Percentiles rank a stretch among this genome's conserved stretches.
Evolutionary conservation across 495 filamentous ascomycete species (phyloP).

Genomic region (Podospora sp.): DNA sequence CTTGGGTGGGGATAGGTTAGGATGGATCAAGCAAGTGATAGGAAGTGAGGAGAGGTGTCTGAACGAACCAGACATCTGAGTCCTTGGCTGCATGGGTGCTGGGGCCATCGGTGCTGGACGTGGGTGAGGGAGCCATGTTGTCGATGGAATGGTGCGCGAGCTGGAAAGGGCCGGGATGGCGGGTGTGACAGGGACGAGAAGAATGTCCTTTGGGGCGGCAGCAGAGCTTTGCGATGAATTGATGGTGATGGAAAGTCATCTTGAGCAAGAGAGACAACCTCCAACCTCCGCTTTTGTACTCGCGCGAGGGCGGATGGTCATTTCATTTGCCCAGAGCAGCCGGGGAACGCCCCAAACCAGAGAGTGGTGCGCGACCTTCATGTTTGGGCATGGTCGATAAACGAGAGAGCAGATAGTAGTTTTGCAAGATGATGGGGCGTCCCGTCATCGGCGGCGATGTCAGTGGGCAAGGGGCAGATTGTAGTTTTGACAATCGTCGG

Average conservation of each 20-base stretch:
- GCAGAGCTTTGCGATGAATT: too few species aligned
- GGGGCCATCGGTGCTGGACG: neutral
- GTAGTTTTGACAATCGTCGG: slow-evolving; percentile 17
- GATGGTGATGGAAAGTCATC: too few species aligned
- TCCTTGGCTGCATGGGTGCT: neutral
- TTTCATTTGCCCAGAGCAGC: too few species aligned
- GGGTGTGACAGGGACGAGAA: too few species aligned
- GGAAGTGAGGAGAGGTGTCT: neutral
- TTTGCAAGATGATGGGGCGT: neutral
- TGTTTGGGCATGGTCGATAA: too few species aligned
- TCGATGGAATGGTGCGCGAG: neutral
- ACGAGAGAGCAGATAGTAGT: neutral
- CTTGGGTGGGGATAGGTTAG: neutral
- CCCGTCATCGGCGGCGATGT: neutral
- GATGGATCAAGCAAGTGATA: neutral
- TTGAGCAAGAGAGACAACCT: too few species aligned
- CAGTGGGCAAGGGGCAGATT: neutral
- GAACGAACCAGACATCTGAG: neutral
- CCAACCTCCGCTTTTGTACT: too few species aligned
- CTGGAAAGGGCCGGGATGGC: too few species aligned
- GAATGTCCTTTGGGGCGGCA: too few species aligned
- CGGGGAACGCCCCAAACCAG: too few species aligned
- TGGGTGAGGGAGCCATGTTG: neutral
- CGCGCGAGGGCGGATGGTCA: too few species aligned
- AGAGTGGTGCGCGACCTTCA: too few species aligned